These are phyloP conservation scores for Hondaea fermentalgiana DNA, from an alignment of 108 stramenopile genomes.

Conservation along the genomic window DNA sequence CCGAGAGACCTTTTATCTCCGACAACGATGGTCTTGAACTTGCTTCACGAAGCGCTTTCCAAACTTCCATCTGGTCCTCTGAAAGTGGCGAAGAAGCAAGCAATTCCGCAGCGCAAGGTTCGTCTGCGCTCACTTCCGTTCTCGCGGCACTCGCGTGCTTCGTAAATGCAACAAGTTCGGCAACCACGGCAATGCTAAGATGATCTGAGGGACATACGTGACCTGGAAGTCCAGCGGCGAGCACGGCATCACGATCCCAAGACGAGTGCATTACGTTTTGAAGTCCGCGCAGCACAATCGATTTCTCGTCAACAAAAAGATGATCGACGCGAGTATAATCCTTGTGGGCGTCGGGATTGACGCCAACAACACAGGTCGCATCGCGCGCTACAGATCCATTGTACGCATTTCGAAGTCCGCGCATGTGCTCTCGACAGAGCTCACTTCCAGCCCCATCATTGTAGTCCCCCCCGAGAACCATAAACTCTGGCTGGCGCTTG, in stretches of 20 bases:
- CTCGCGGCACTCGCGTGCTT: no score
- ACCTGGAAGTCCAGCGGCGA: background rate
- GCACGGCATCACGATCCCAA: background rate
- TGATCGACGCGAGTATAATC: background rate
- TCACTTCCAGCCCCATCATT: background rate
- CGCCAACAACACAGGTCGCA: background rate
- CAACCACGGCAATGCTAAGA: background rate
- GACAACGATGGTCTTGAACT: no score
- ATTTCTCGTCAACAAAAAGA: background rate
- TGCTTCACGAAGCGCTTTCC: no score
- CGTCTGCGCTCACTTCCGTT: no score
- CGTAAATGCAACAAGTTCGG: background rate
- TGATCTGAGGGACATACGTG: background rate
- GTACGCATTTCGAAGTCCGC: background rate
- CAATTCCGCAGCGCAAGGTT: no score
- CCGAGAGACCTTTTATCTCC: no score
- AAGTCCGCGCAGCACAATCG: background rate
- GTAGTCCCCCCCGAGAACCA: background rate
- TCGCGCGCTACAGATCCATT: background rate
- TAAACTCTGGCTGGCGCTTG: background rate
- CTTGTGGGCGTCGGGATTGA: background rate
- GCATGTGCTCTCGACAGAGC: background rate
- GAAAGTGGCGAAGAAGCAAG: no score
- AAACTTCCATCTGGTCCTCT: no score
- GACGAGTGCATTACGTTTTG: background rate